phyloP scores from a whole-genome alignment of 2,329 filamentous ascomycete species.

The Acrocalymma vagum region DNA sequence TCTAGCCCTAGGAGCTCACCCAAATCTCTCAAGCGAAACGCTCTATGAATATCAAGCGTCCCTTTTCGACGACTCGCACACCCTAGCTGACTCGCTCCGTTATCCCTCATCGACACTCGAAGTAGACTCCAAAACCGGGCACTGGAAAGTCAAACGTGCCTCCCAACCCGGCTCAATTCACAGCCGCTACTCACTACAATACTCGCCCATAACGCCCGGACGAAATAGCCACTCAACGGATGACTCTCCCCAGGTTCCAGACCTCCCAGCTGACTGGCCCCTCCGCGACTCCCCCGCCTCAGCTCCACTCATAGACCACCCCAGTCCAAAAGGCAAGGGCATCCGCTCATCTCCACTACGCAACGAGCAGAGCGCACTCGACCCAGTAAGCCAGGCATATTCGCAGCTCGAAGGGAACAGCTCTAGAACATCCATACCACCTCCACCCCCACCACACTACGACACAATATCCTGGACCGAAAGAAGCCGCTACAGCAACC shows the following conservation, averaged over 20 bases:
- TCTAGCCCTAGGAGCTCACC: conserved; percentile 12
- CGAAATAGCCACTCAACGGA: conserved; percentile 21
- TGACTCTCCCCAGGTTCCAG: conserved; percentile 35
- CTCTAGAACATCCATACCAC: no score
- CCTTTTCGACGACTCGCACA: conserved; percentile 40
- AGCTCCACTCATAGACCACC: no score
- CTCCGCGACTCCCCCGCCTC: conserved; percentile 29
- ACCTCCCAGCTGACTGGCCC: conserved; percentile 33
- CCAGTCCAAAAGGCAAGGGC: no score
- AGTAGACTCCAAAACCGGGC: conserved; percentile 38
- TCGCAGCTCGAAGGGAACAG: no score
- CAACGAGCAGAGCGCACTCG: no score
- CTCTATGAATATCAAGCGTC: conserved; percentile 38
- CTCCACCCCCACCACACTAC: no score
- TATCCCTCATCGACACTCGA: conserved; percentile 42
- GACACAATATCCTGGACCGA: no score
- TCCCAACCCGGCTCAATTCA: conserved; percentile 22
- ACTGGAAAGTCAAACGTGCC: conserved; percentile 41
- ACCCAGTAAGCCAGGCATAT: no score
- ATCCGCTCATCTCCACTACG: no score
- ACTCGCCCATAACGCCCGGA: conserved; percentile 26
- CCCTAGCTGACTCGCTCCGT: conserved; percentile 42
- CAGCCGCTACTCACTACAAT: conserved; percentile 17
- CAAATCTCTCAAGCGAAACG: conserved; percentile 35
- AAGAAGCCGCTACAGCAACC: no score